These are phyloP conservation scores for Conoideocrella luteorostrata DNA, from an alignment of 2,329 filamentous ascomycete species.

Conservation along the genomic window DNA sequence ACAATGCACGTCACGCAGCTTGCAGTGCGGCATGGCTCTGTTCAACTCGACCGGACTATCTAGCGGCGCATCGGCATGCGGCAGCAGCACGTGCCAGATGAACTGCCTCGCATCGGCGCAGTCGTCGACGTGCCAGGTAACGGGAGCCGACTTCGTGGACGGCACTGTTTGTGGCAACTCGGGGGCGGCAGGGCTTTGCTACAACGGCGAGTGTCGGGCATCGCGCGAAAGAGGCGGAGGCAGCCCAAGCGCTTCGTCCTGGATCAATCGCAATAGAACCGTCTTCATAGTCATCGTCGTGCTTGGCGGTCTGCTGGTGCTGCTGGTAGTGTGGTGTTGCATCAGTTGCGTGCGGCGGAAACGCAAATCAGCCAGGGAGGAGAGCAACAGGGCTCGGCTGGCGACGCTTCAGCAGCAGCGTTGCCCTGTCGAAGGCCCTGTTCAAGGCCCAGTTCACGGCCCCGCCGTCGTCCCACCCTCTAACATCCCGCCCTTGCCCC, in stretches of 20 bases:
- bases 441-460: too few species aligned
- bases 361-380: background rate
- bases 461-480: too few species aligned
- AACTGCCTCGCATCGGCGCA: slow-evolving; percentile 7
- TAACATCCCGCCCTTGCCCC: too few species aligned
- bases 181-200: slow-evolving; percentile 49
- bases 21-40: slow-evolving; percentile 76
- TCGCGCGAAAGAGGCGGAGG: background rate
- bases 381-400: background rate
- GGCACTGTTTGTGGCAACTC: slow-evolving; percentile 71
- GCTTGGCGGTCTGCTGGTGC: background rate
- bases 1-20: slow-evolving; percentile 76
- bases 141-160: slow-evolving; percentile 71
- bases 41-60: slow-evolving; percentile 56
- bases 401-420: background rate
- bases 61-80: slow-evolving; percentile 75
- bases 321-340: slow-evolving; percentile 2
- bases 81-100: slow-evolving; percentile 40
- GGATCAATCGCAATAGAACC: slow-evolving; percentile 3
- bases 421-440: too few species aligned
- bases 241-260: background rate
- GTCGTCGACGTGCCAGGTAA: slow-evolving; percentile 8
- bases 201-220: slow-evolving; percentile 46
- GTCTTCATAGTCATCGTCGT: slow-evolving; percentile 4
- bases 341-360: background rate